These are phyloP conservation scores for Backusella sp. DNA, from an alignment of 192 early-diverging fungal species.

Conservation along the genomic window DNA sequence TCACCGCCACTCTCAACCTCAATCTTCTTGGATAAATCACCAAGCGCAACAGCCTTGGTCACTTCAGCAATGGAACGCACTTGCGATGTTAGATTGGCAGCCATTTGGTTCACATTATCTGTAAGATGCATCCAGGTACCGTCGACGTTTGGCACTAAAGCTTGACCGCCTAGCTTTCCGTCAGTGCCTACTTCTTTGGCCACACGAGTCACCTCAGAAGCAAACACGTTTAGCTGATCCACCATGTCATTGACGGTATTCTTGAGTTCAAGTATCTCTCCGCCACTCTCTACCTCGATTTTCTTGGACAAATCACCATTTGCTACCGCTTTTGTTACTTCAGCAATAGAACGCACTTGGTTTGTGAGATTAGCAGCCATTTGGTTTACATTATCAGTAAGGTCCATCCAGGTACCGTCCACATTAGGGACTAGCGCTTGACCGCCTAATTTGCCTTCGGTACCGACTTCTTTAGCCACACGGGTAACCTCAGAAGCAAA, in stretches of 20 bases:
- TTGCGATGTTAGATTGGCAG: slow-evolving; percentile 69
- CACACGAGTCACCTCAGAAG: slow-evolving; percentile 56
- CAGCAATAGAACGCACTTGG: slow-evolving; percentile 68
- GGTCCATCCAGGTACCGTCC: slow-evolving; percentile 67
- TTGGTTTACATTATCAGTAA: slow-evolving; percentile 64
- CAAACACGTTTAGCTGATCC: slow-evolving; percentile 57
- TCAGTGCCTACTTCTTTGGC: slow-evolving; percentile 53
- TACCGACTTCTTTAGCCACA: slow-evolving; percentile 63
- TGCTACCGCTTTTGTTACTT: slow-evolving; percentile 62
- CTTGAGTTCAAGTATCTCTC: slow-evolving; percentile 69
- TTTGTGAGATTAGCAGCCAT: slow-evolving; percentile 67
- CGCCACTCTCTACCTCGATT: slow-evolving; percentile 59
- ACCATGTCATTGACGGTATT: slow-evolving; percentile 73
- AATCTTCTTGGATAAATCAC: slow-evolving; percentile 52
- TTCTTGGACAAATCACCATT: slow-evolving; percentile 62
- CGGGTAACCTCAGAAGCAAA: slow-evolving; percentile 68
- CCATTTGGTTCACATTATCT: slow-evolving; percentile 70
- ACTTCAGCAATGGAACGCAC: slow-evolving; percentile 82
- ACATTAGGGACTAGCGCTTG: slow-evolving; percentile 60
- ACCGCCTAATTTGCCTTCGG: slow-evolving; percentile 53
- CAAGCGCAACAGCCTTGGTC: slow-evolving; percentile 56
- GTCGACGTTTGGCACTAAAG: slow-evolving; percentile 47
- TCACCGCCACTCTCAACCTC: slow-evolving; percentile 50
- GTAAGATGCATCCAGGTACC: slow-evolving; percentile 67
- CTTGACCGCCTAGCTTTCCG: slow-evolving; percentile 51